These are phyloP conservation scores for Pythium chondricola DNA, from an alignment of 352 stramenopile genomes.

Conservation along the genomic window DNA sequence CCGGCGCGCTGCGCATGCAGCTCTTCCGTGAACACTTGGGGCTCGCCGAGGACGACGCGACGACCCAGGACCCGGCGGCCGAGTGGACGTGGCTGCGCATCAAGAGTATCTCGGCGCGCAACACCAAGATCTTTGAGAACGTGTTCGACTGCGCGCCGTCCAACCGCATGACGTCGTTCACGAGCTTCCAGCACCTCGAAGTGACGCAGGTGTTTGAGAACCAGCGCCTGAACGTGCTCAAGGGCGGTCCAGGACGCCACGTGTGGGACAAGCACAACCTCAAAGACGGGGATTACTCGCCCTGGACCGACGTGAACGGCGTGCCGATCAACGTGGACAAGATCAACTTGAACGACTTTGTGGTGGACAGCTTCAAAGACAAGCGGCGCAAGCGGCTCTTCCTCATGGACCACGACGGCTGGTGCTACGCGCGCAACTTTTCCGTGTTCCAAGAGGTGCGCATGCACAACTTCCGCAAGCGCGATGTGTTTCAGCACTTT, in stretches of 20 bases:
- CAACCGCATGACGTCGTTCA: slow-evolving; percentile 73
- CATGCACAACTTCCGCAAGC: slow-evolving; percentile 68
- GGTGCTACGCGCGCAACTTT: slow-evolving; percentile 85
- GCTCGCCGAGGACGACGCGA: slow-evolving; percentile 47
- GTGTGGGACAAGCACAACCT: slow-evolving; percentile 73
- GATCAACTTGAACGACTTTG: slow-evolving; percentile 71
- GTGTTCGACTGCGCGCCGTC: slow-evolving; percentile 84
- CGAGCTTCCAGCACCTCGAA: slow-evolving; percentile 68
- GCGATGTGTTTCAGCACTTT: slow-evolving; percentile 82
- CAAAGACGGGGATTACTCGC: slow-evolving; percentile 76
- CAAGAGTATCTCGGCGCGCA: slow-evolving; percentile 40
- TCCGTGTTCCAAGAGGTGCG: slow-evolving; percentile 83
- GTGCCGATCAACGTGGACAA: slow-evolving; percentile 73
- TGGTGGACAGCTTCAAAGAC: slow-evolving; percentile 73
- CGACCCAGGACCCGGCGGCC: slow-evolving; percentile 43
- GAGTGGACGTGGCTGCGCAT: slow-evolving; percentile 68
- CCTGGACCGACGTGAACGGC: slow-evolving; percentile 84
- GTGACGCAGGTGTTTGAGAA: slow-evolving; percentile 86
- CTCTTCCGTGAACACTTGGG: slow-evolving; percentile 82
- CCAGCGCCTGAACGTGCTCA: slow-evolving; percentile 80
- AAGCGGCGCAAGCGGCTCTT: slow-evolving; percentile 75
- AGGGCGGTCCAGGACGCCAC: slow-evolving; percentile 46
- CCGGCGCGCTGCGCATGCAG: slow-evolving; percentile 63
- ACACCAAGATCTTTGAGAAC: slow-evolving; percentile 74
- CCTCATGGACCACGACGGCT: slow-evolving; percentile 83